phyloP scores from a whole-genome alignment of 2,329 filamentous ascomycete genomes.

The Bipolaris zeicola region DNA sequence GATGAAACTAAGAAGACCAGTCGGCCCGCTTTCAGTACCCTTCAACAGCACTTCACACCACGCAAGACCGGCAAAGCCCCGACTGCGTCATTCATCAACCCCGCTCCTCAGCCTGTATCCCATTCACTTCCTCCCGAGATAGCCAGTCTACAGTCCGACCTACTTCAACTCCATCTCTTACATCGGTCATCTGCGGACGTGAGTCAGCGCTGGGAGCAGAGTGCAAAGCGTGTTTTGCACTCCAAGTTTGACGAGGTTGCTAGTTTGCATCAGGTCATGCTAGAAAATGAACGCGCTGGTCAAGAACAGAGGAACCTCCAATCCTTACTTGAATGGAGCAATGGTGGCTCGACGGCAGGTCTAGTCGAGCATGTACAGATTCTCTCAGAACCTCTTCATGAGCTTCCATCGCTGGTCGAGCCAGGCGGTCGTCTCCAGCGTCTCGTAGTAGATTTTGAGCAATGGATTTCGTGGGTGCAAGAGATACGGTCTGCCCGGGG shows the following conservation, averaged over 20 bases:
- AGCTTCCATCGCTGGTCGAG: constrained; percentile 43
- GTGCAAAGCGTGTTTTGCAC: constrained; percentile 38
- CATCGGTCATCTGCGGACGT: constrained; percentile 35
- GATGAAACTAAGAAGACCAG: constrained; percentile 33
- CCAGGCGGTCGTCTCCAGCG: constrained; percentile 40
- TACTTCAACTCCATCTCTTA: constrained; percentile 48
- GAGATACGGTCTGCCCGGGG: constrained; percentile 32
- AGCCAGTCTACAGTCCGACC: constrained; percentile 42
- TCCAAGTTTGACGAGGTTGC: constrained; percentile 47
- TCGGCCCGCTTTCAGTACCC: constrained; percentile 45
- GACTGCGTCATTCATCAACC: constrained; percentile 44
- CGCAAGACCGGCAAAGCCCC: constrained; percentile 45
- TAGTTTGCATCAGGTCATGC: constrained; percentile 43
- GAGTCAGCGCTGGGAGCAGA: constrained; percentile 40
- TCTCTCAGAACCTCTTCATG: constrained; percentile 44
- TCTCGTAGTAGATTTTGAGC: constrained; percentile 39
- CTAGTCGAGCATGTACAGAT: constrained; percentile 45
- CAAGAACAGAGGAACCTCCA: constrained; percentile 46
- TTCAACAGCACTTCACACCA: constrained; percentile 50
- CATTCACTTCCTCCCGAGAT: constrained; percentile 38
- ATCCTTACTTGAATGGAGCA: constrained; percentile 45
- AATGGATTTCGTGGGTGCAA: constrained; percentile 41
- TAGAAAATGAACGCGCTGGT: constrained; percentile 43
- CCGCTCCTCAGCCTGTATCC: constrained; percentile 27
- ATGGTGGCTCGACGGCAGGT: constrained; percentile 29